Evolutionary conservation across 495 filamentous ascomycete species (phyloP).

Genomic region (Annulohypoxylon nitens): DNA sequence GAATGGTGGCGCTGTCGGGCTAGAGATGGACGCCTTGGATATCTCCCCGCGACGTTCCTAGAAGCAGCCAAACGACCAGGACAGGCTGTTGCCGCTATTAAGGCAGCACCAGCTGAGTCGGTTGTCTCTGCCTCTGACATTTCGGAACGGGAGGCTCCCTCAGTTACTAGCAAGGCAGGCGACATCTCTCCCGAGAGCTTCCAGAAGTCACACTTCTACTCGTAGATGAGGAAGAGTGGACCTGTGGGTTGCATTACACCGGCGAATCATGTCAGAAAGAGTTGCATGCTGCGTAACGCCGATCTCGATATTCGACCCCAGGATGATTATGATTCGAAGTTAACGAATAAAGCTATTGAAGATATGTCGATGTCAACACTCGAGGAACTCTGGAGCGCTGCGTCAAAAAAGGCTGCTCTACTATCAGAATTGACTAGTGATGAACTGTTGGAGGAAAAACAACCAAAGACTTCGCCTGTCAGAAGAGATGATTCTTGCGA

Average conservation of each 20-base stretch:
- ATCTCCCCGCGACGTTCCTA: conserved; percentile 89
- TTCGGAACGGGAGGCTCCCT: conserved; percentile 62
- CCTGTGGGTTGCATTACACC: not conserved
- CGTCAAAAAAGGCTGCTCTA: not conserved
- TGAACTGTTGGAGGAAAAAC: not conserved
- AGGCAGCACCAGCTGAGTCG: conserved; percentile 69
- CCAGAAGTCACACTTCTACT: conserved; percentile 89
- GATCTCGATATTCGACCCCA: not conserved
- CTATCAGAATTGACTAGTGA: no score
- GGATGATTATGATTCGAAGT: not conserved
- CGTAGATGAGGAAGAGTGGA: conserved; percentile 55
- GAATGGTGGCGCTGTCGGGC: conserved; percentile 98
- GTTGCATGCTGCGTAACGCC: not conserved
- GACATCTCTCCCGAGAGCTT: conserved; percentile 88
- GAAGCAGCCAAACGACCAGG: conserved; percentile 78
- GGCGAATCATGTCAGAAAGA: not conserved
- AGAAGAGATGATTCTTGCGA: not conserved
- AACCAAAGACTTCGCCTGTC: not conserved
- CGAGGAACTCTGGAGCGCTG: not conserved
- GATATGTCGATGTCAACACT: not conserved
- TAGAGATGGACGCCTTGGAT: conserved; percentile 91
- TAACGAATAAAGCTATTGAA: not conserved
- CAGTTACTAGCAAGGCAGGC: conserved; percentile 70
- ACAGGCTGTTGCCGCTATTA: conserved; percentile 62
- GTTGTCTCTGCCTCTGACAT: conserved; percentile 57